A percentile compares a stretch with the other conserved stretches of the same genome.
phyloP scores from a whole-genome alignment of 495 filamentous ascomycete genomes.

The Haplographium delicatum region DNA sequence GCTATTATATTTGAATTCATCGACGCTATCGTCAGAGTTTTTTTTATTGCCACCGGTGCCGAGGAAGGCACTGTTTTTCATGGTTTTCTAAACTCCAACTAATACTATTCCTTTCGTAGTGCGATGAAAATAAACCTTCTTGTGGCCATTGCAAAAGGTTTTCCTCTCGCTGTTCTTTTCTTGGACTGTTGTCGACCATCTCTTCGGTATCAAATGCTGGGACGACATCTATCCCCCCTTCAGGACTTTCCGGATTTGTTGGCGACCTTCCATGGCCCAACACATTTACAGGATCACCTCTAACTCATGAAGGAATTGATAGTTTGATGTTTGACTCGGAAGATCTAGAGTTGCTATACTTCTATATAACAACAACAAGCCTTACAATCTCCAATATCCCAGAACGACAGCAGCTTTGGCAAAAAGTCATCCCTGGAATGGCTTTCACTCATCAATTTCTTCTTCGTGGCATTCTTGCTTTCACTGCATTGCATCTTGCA shows the following conservation, averaged over 20 bases:
- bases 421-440: neutral
- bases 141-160: slow-evolving; percentile 4
- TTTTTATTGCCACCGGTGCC: too few relatives aligned
- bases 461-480: slow-evolving; percentile 3
- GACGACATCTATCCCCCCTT: neutral
- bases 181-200: too few relatives aligned
- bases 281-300: neutral
- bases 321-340: neutral
- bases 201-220: too few relatives aligned
- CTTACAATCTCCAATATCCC: neutral
- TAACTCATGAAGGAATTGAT: neutral
- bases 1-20: neutral
- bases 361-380: neutral
- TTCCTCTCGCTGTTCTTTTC: too few relatives aligned
- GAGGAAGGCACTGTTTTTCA: too few relatives aligned
- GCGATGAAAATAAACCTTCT: slow-evolving; percentile 8
- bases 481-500: slow-evolving; percentile 5
- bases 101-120: neutral
- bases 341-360: slow-evolving; percentile 5
- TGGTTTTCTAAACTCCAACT: neutral
- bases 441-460: slow-evolving; percentile 9
- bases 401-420: slow-evolving; percentile 1
- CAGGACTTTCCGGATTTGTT: neutral
- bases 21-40: neutral
- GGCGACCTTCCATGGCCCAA: neutral